Conservation (phyloP, 2,329 filamentous ascomycete genomes). For the Pestalotiopsis sp. region DNA sequence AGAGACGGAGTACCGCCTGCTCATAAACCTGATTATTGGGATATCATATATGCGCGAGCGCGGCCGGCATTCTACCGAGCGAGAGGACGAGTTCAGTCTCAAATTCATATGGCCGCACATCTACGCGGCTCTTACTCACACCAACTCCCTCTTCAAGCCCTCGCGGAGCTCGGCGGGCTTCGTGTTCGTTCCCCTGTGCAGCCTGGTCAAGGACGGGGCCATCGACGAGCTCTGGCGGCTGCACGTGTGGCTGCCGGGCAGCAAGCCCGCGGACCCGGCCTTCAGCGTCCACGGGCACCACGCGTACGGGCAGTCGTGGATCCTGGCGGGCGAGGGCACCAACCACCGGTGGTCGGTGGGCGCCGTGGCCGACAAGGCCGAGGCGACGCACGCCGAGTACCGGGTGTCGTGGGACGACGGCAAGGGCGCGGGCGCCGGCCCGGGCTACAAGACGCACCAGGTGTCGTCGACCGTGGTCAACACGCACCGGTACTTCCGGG, state of each 20-base stretch:
- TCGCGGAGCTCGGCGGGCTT: slow-evolving; percentile 36
- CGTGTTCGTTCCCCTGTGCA: slow-evolving; percentile 34
- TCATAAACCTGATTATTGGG: background rate
- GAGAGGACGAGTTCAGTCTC: background rate
- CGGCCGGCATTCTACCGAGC: background rate
- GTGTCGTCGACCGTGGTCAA: slow-evolving; percentile 26
- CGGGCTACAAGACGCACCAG: slow-evolving; percentile 26
- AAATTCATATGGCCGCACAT: slow-evolving; percentile 3
- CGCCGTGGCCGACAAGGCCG: slow-evolving; percentile 9
- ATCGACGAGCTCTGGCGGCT: slow-evolving; percentile 36
- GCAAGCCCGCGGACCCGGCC: slow-evolving; percentile 24
- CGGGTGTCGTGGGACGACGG: slow-evolving; percentile 27
- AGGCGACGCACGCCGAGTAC: slow-evolving; percentile 32
- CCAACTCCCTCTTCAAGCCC: slow-evolving; percentile 7
- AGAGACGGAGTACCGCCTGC: background rate
- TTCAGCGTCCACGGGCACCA: slow-evolving; percentile 35
- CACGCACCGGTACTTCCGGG: slow-evolving; percentile 22
- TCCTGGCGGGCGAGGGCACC: slow-evolving; percentile 33
- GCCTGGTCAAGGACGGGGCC: slow-evolving; percentile 27
- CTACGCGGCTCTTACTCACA: background rate
- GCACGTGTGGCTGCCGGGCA: slow-evolving; percentile 35
- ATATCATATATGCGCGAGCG: slow-evolving; percentile 10
- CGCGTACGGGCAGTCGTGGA: slow-evolving; percentile 35
- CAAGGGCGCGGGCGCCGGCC: slow-evolving; percentile 15
- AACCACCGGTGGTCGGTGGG: slow-evolving; percentile 30